phyloP scores from a whole-genome alignment of 805 yeast genomes.

The Metschnikowia dekortorum region DNA sequence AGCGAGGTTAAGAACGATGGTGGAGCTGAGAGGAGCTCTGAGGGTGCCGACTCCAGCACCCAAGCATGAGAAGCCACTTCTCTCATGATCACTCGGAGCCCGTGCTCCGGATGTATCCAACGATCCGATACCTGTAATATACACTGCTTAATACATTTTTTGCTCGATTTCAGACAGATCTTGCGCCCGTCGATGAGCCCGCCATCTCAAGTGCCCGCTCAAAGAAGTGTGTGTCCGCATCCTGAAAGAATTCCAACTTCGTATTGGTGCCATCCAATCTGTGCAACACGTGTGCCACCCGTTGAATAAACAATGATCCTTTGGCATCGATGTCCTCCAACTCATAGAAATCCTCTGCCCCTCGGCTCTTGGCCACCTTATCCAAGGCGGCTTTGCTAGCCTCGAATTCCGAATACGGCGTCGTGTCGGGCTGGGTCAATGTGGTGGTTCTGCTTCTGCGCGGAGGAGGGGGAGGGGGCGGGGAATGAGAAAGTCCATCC shows the following conservation, averaged over 20 bases:
- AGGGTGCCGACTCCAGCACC: slow-evolving; percentile 1
- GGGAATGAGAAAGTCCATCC: background rate
- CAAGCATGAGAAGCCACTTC: slow-evolving; percentile 3
- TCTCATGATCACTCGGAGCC: slow-evolving; percentile 3
- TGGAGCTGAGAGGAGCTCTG: slow-evolving; percentile 1
- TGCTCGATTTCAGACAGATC: background rate
- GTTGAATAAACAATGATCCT: slow-evolving; percentile 37
- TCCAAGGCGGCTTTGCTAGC: slow-evolving; percentile 19
- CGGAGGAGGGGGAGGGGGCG: slow-evolving; percentile 13
- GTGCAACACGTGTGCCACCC: slow-evolving; percentile 28
- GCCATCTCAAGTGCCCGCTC: slow-evolving; percentile 15
- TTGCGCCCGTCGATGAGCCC: background rate
- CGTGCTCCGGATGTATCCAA: slow-evolving; percentile 3
- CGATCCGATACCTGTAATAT: slow-evolving; percentile 4
- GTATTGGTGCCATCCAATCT: slow-evolving; percentile 26
- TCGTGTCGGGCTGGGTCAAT: slow-evolving; percentile 1
- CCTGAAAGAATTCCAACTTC: slow-evolving; percentile 29
- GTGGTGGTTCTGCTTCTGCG: slow-evolving; percentile 4
- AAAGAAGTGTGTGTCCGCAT: slow-evolving; percentile 33
- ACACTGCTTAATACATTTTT: background rate
- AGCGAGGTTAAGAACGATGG: slow-evolving; percentile 4
- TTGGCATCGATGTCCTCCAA: slow-evolving; percentile 33
- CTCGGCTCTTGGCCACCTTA: slow-evolving; percentile 22
- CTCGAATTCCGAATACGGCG: slow-evolving; percentile 30
- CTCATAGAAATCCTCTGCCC: slow-evolving; percentile 24